A percentile compares a stretch with the other conserved stretches of the same genome.
Conservation (phyloP, 306 rosid genomes). For the Parietaria judaica region DNA sequence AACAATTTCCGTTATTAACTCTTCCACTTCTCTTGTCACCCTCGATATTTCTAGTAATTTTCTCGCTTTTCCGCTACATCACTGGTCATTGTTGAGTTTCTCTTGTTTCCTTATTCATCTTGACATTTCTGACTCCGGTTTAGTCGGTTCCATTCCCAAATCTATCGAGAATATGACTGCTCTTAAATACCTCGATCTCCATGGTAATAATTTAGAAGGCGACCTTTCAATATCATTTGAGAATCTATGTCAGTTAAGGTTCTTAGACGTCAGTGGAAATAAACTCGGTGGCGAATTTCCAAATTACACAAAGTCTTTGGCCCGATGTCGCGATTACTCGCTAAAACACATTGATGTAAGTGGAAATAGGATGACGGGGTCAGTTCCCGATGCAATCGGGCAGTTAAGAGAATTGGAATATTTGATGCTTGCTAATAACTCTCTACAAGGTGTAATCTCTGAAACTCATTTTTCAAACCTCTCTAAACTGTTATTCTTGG, state of each 20-base stretch:
- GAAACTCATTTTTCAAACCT: background rate
- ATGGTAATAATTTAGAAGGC: background rate
- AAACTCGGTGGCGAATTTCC: background rate
- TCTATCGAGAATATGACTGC: constrained; percentile 1
- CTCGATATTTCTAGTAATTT: background rate
- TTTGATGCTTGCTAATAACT: background rate
- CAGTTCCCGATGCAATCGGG: constrained; percentile 6
- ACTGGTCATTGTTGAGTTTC: background rate
- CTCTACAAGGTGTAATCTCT: background rate
- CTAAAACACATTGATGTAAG: background rate
- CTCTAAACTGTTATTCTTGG: background rate
- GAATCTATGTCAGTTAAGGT: background rate
- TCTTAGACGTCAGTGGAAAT: background rate
- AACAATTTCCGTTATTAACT: background rate
- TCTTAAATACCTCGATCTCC: background rate
- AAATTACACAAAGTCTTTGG: background rate
- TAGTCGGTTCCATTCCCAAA: background rate
- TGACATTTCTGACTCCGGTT: background rate
- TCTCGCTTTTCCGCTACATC: background rate
- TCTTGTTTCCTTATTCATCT: constrained; percentile 6
- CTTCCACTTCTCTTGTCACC: constrained; percentile 6
- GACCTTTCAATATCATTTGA: constrained; percentile 2
- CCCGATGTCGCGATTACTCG: background rate
- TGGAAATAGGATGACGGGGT: background rate
- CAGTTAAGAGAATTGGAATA: background rate